These are phyloP conservation scores for Ustilago hordei DNA, from an alignment of 1,284 basidiomycete species.

Conservation along the genomic window DNA sequence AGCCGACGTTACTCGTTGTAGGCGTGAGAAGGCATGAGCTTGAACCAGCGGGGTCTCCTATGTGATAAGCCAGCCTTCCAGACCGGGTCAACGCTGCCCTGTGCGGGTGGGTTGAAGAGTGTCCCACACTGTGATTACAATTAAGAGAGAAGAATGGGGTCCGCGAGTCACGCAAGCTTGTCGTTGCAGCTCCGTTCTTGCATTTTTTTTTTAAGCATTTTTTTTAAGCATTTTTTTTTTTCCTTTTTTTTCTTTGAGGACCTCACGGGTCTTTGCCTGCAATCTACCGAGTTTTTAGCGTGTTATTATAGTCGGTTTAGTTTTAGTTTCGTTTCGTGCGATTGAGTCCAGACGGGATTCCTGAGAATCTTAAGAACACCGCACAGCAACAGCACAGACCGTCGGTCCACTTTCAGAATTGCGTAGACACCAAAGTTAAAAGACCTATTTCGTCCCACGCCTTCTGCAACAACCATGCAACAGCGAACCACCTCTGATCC, in stretches of 20 bases:
- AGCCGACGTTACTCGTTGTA: not conserved
- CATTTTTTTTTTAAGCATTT: not conserved
- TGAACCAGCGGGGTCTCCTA: not conserved
- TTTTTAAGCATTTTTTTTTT: not conserved
- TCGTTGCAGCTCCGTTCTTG: not conserved
- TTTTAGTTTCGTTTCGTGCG: too few species aligned
- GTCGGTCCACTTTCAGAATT: not conserved
- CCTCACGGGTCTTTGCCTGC: too few species aligned
- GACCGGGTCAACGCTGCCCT: not conserved
- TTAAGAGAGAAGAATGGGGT: not conserved
- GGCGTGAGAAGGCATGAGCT: not conserved
- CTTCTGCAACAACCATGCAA: not conserved
- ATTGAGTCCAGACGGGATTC: not conserved
- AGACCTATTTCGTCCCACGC: not conserved
- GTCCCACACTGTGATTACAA: not conserved
- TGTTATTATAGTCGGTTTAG: too few species aligned
- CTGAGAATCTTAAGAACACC: not conserved
- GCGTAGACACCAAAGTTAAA: conserved; percentile 3
- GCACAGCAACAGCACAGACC: conserved; percentile 17
- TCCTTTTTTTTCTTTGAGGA: not conserved
- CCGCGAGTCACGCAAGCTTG: conserved; percentile 2
- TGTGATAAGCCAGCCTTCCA: not conserved
- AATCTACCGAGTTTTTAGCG: too few species aligned
- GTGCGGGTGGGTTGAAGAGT: not conserved
- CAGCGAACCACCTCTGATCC: not conserved